Evolutionary conservation across 179 eudicot species (phyloP), one percentile per base, ranked within the genome.

Genomic region (Corrigiola litoralis): DNA sequence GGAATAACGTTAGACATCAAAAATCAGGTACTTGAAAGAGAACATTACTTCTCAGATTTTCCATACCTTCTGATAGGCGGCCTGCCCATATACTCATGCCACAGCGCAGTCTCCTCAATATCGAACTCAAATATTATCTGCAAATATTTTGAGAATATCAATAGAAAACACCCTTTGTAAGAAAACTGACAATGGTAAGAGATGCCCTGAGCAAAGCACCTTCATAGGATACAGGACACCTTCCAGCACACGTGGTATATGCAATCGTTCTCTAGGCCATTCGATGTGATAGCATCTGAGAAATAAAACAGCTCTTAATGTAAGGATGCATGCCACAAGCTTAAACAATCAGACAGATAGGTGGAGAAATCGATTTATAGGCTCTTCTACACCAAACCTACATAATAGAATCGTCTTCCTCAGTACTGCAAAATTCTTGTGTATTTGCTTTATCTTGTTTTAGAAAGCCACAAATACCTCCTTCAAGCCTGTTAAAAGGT

Each of bases 1-100:
- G 5, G 3, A 4, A 6, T 18, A 21, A 34, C 32, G 10, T 28
- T 7, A 12, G 4, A 20, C 1, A 23, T n/a, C 37, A 2, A 5
- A 8, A 25, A 1, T 27, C 20, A 11, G 25, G 13, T 21, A n/a
- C n/a, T 6, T 10, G 1, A 38, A 38, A 41, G 1, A 8, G 4
- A 29, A 11, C 4, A 0, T 38, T 16, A 38, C 14, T 6, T 55
- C 5, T 10, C 27, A 20, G 10, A n/a, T 31, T 57, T 34, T 6
- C n/a, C 66, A 4, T 66, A 72, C 76, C 76, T 70, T 21, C 17
- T 20, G 36, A 62, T 25, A 12, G 44, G 52, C 10, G 44, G 53
- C 17, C 49, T 58, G 36, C 71, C 61, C 32, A 4, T 32, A 34
- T 17, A 51, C 41, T 72, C 76, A 33, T 72, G 76, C 76, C 76